Base-by-base conservation (phyloP, 345 rosid genomes). In the Dipteronia sinensis region DNA sequence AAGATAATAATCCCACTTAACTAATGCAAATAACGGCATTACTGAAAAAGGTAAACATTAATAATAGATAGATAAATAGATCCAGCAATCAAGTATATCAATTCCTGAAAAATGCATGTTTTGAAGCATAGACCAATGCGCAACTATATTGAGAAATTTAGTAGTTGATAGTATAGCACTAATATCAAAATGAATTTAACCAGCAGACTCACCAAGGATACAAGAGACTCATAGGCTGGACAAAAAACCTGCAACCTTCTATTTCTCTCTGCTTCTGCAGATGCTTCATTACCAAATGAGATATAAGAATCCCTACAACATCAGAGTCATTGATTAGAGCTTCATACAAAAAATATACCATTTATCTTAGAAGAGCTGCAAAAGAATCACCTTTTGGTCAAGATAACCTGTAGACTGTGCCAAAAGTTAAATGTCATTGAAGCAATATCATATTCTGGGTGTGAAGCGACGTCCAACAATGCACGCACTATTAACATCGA, bases 351-450 rank as follows among this genome's bases (percentile, higher is more conserved):
- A 67, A 76, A 72, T 44, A 70, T 76, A 66, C 72, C 49, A 73
- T 38, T 9, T 69, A 76, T 65, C 56, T 47, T 65, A 47, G 64
- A 49, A 76, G 64, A 84, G 67, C 51, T 73, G 75, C 59, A 59
- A 16, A 49, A 76, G 65, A 71, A 74, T 85, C 81, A 93, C 99
- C 98, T 91, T 85, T 83, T 89, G 65, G 91, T 92, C 92, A 96
- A 85, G 70, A 85, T 79, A 79, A 88, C 87, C 84, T 96, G 99
- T 88, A 96, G 98, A 90, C 88, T 92, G 80, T 96, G 99, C 99
- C 99, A 96, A 87, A 94, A 96, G 81, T 96, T 96, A 81, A 94
- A 96, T 27, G 99, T 96, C 99, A 96, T 96, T 15, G 98, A 96
- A 83, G 99, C 97, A 87, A 96, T 91, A 83, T 94, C 93, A 87